Conservation (phyloP, 2,329 filamentous ascomycete species). For the Neofusicoccum cordaticola region DNA sequence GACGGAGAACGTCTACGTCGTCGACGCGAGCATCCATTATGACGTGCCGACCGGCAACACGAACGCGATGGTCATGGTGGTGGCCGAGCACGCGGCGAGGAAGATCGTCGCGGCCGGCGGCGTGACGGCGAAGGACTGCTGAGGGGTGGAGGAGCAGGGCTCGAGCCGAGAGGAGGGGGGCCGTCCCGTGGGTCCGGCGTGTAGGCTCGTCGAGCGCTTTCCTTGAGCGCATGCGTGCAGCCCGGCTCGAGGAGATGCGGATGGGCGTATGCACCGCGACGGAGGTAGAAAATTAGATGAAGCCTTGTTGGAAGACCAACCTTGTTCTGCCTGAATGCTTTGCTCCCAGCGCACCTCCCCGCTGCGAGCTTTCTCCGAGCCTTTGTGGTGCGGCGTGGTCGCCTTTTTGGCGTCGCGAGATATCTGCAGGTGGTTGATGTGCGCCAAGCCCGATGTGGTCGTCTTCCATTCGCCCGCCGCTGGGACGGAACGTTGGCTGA, state of each 20-base stretch:
- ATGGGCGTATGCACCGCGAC: no score
- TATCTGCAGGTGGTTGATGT: background rate
- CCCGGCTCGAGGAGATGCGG: no score
- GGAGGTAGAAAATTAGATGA: no score
- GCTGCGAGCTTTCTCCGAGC: no score
- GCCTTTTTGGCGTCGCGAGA: background rate
- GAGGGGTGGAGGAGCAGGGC: no score
- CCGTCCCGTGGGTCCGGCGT: background rate
- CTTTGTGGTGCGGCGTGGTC: background rate
- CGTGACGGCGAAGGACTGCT: background rate
- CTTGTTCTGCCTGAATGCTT: background rate
- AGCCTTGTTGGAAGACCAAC: background rate
- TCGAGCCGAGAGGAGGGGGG: no score
- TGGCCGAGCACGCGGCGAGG: conserved; percentile 35
- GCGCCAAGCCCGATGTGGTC: background rate
- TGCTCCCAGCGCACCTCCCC: no score
- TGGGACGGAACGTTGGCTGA: background rate
- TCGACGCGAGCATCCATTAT: conserved; percentile 48
- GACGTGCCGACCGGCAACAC: conserved; percentile 39
- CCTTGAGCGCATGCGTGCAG: no score
- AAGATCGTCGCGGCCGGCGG: conserved; percentile 34
- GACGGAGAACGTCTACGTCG: conserved; percentile 45
- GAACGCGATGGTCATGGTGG: conserved; percentile 35
- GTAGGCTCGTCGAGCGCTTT: background rate
- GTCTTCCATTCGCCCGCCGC: background rate